A percentile compares a stretch with the other conserved stretches of the same genome.
Conservation (phyloP, 2,329 filamentous ascomycete species). For the Alternaria rosae region DNA sequence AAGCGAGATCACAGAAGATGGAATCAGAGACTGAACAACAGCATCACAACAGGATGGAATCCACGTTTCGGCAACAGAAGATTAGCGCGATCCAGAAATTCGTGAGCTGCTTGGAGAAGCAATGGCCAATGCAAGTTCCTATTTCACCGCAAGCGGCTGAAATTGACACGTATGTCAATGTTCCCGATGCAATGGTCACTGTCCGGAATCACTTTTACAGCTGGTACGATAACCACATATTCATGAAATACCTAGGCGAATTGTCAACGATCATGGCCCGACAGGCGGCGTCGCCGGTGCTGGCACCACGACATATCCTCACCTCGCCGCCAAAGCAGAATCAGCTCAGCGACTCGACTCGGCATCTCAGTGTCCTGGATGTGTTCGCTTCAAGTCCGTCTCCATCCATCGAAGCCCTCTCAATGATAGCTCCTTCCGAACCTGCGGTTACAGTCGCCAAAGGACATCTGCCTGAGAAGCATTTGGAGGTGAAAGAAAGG, state of each 20-base stretch:
- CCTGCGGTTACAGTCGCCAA: background rate
- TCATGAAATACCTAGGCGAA: constrained; percentile 42
- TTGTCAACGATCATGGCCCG: constrained; percentile 17
- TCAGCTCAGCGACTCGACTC: background rate
- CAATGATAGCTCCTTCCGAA: constrained; percentile 5
- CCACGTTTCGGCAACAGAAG: constrained; percentile 7
- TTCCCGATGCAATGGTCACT: constrained; percentile 13
- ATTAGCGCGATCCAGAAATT: constrained; percentile 19
- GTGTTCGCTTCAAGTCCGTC: constrained; percentile 9
- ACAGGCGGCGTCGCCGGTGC: constrained; percentile 1
- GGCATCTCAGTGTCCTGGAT: constrained; percentile 5
- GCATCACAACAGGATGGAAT: constrained; percentile 13
- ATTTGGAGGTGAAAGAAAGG: background rate
- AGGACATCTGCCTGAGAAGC: background rate
- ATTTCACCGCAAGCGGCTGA: constrained; percentile 2
- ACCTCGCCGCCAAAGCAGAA: background rate
- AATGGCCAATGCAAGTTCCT: constrained; percentile 30
- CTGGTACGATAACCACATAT: constrained; percentile 50
- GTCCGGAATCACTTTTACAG: constrained; percentile 24
- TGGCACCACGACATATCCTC: background rate
- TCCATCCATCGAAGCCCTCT: background rate
- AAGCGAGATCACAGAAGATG: constrained; percentile 19
- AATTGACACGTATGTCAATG: constrained; percentile 24
- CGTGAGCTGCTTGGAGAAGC: constrained; percentile 15
- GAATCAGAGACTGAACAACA: constrained; percentile 18